Evolutionary conservation across 140 eudicot species (phyloP).

Genomic region (Anethum foeniculum): DNA sequence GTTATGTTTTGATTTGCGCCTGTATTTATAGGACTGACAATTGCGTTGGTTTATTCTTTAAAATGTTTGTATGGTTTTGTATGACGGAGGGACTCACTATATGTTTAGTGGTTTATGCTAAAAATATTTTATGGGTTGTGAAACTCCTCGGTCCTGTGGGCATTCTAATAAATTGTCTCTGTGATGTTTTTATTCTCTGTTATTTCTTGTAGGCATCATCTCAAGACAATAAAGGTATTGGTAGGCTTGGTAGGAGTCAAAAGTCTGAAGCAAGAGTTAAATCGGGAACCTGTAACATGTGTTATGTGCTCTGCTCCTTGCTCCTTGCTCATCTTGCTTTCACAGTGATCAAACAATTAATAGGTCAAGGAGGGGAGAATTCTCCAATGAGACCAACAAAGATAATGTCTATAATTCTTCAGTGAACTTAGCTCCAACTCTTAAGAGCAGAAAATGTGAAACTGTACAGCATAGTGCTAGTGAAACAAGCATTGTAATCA

Average conservation of each 20-base stretch:
- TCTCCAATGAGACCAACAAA: slow-evolving; percentile 31
- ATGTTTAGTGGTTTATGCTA: neutral
- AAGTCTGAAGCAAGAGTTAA: slow-evolving; percentile 22
- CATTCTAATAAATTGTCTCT: neutral
- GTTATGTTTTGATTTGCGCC: neutral
- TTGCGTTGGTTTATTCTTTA: neutral
- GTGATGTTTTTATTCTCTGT: neutral
- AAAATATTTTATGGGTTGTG: no score
- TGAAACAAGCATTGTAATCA: slow-evolving; percentile 34
- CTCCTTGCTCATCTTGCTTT: slow-evolving; percentile 45
- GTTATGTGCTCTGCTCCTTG: no score
- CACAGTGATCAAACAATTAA: slow-evolving; percentile 33
- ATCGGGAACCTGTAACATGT: slow-evolving; percentile 27
- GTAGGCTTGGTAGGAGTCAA: slow-evolving; percentile 24
- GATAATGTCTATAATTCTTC: slow-evolving; percentile 22
- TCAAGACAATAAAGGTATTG: slow-evolving; percentile 27
- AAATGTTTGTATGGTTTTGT: neutral
- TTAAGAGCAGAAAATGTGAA: slow-evolving; percentile 20
- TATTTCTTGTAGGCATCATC: slow-evolving; percentile 16
- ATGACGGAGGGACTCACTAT: neutral
- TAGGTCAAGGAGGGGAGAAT: slow-evolving; percentile 39
- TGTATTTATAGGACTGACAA: neutral
- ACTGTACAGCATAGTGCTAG: slow-evolving; percentile 32
- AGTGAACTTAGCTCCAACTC: slow-evolving; percentile 14
- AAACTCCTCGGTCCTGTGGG: neutral